Base-by-base conservation (phyloP, 2,329 filamentous ascomycete genomes). In the Sclerotinia subarctica region DNA sequence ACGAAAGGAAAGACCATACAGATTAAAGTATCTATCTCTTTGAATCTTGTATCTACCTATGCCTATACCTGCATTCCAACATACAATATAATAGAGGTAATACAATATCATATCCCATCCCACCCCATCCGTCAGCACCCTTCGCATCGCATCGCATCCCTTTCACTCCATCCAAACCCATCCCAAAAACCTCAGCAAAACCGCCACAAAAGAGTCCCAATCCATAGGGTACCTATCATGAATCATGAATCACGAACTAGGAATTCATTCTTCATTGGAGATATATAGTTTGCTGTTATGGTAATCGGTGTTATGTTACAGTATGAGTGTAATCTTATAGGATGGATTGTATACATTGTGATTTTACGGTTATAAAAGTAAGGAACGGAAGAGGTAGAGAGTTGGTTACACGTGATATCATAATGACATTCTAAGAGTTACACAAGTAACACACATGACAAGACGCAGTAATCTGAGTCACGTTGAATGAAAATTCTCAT, bases 351-450 rank as follows among this genome's bases (percentile, higher is more conserved):
- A n/a, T 35, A n/a, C 58, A 62, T 17, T 26, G n/a, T 29, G 29
- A 42, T 13, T 35, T 38, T 4, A 10, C 35, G 10, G 35, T 10
- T 35, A 54, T 54, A 5, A 49, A 19, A 47, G 7, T 10, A 21
- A 38, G n/a, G 38, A 21, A n/a, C 11, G 32, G 21, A 42, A 42
- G 38, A 42, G 13, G 38, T 42, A 42, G 38, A 17, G 38, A 42
- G 13, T 13, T 42, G 15, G 21, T 51, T 62, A 51, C 29, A 51
- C 29, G 59, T 62, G 59, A 62, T 62, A 19, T 62, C 59, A n/a
- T 35, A 35, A 17, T 32, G 58, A 35, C 47, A 51, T 51, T 32
- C 21, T 49, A 10, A 4, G 19, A 19, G 13, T 62, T 24, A 38
- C 44, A 26, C 59, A 19, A 38, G 29, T 62, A 32, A 38, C 29